Percentiles rank a stretch among this genome's conserved stretches.
Evolutionary conservation across 768 basidiomycete genomes (phyloP).

Genomic region (Pleurotus djamor): DNA sequence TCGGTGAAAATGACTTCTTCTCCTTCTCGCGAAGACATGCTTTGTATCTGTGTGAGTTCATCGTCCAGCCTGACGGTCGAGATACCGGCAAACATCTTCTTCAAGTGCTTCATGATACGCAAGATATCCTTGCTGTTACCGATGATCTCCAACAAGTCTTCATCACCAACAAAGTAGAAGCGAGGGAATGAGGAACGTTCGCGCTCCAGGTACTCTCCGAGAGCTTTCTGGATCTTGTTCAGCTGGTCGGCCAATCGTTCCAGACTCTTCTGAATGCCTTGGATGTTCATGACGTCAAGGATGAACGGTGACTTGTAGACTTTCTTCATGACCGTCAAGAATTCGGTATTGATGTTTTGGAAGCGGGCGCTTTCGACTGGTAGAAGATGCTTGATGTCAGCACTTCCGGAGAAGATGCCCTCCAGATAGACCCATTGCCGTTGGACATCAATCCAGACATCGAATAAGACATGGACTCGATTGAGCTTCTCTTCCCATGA

Average conservation of each 20-base stretch:
- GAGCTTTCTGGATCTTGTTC: conserved; percentile 98
- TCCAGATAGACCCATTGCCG: conserved; percentile 99
- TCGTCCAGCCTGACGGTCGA: conserved; percentile 88
- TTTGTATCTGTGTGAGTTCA: conserved; percentile 83
- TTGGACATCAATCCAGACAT: conserved; percentile 99
- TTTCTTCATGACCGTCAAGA: conserved; percentile 98
- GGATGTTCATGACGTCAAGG: conserved; percentile 94
- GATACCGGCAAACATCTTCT: conserved; percentile 99
- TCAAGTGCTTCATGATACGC: conserved; percentile 98
- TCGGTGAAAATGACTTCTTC: conserved; percentile 87
- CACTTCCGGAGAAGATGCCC: conserved; percentile 99
- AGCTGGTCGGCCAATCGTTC: conserved; percentile 95
- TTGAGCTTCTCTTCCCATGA: conserved; percentile 98
- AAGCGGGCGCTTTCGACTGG: conserved; percentile 98
- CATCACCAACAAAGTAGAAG: conserved; percentile 99
- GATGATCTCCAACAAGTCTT: conserved; percentile 97
- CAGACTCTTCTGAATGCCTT: conserved; percentile 93
- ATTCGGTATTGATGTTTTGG: conserved; percentile 98
- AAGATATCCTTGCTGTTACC: conserved; percentile 99
- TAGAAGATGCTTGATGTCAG: conserved; percentile 98
- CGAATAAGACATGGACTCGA: conserved; percentile 93
- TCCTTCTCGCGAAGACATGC: conserved; percentile 94
- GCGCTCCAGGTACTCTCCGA: conserved; percentile 97
- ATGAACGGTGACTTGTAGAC: conserved; percentile 99
- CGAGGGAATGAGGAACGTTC: conserved; percentile 98